phyloP scores from a whole-genome alignment of 495 filamentous ascomycete species.

The Aspergillus baeticus region DNA sequence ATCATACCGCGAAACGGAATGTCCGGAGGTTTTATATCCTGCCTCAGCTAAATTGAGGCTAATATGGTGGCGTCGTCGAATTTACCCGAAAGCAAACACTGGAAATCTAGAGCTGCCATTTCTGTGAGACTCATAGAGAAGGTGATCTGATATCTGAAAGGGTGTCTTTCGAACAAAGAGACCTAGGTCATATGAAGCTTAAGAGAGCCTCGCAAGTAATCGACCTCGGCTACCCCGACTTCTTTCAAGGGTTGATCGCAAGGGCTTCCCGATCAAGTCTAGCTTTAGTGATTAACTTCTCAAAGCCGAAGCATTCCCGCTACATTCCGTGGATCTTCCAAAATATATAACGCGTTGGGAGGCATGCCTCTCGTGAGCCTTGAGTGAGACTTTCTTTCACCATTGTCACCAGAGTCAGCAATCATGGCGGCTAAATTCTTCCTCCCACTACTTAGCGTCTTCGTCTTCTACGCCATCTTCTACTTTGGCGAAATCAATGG shows the following conservation, averaged over 20 bases:
- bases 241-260: not conserved
- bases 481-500: slow-evolving; percentile 43
- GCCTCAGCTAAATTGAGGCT: not conserved
- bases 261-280: not conserved
- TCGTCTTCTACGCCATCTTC: slow-evolving; percentile 43
- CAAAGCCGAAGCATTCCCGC: not conserved
- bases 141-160: no score
- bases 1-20: not conserved
- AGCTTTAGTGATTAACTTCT: not conserved
- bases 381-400: no score
- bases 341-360: no score
- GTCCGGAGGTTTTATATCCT: not conserved
- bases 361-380: no score
- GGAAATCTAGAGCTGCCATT: no score
- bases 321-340: not conserved
- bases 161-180: no score
- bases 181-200: no score
- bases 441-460: slow-evolving; percentile 42
- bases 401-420: not conserved
- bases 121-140: no score
- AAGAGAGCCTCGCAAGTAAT: no score
- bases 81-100: slow-evolving; percentile 1
- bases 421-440: slow-evolving; percentile 28
- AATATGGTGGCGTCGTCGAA: not conserved
- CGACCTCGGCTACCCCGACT: no score